Evolutionary conservation across 257 asterid genomes (phyloP).

Genomic region (Nicotiana obtusifolia): DNA sequence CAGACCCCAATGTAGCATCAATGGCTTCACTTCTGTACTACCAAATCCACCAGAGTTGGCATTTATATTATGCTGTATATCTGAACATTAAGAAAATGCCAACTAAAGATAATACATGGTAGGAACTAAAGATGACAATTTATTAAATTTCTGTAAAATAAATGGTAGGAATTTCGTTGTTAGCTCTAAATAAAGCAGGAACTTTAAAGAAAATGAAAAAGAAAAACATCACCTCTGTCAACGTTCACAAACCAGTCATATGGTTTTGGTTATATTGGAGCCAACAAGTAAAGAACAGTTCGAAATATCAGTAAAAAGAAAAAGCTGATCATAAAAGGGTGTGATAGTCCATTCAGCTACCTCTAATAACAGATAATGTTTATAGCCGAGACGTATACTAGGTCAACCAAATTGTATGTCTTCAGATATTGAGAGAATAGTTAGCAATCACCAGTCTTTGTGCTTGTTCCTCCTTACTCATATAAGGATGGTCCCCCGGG

Average conservation of each 20-base stretch:
- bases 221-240: neutral
- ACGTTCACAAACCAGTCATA: neutral
- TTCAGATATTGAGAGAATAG: neutral
- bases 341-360: neutral
- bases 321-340: neutral
- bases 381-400: neutral
- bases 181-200: neutral
- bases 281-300: neutral
- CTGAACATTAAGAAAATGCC: constrained; percentile 53
- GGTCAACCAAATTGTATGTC: neutral
- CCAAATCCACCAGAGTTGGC: constrained; percentile 60
- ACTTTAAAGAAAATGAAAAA: neutral
- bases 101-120: neutral
- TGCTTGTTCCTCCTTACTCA: neutral
- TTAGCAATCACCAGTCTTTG: neutral
- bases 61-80: constrained; percentile 54
- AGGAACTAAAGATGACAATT: neutral
- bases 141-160: neutral
- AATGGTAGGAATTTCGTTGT: neutral
- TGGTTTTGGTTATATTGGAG: neutral
- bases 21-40: constrained; percentile 53
- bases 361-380: neutral
- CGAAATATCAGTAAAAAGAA: neutral
- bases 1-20: constrained; percentile 79
- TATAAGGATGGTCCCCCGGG: neutral